These are phyloP conservation scores for Solanum hybrid DNA, from an alignment of 305 asterid genomes.

Conservation along the genomic window DNA sequence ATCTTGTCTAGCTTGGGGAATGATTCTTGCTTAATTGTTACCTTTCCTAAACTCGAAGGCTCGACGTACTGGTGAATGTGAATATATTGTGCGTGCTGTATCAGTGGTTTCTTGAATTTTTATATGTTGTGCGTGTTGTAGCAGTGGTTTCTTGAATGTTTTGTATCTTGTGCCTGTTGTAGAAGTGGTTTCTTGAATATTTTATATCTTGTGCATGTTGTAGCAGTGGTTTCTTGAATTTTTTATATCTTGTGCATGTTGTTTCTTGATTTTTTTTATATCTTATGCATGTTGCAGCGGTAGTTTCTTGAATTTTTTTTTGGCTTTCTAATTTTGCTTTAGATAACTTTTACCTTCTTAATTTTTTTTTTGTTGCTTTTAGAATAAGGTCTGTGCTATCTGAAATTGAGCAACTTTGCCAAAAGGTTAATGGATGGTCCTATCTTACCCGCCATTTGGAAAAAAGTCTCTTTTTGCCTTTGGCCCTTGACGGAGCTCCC, in stretches of 20 bases:
- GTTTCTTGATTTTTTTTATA: background rate
- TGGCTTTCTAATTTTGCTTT: background rate
- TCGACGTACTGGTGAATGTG: background rate
- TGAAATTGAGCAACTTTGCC: background rate
- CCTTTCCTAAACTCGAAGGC: background rate
- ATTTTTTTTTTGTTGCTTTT: background rate
- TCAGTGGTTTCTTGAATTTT: background rate
- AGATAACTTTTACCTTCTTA: background rate
- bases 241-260: background rate
- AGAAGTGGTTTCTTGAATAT: background rate
- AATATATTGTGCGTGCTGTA: background rate
- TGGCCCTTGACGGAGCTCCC: background rate
- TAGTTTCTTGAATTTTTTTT: background rate
- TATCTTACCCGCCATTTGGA: background rate
- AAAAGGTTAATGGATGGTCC: background rate
- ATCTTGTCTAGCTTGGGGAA: background rate
- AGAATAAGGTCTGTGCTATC: background rate
- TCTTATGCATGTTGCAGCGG: background rate
- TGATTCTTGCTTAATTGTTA: background rate
- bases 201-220: background rate
- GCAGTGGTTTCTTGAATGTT: background rate
- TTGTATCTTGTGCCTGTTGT: background rate
- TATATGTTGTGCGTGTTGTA: background rate
- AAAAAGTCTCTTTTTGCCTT: background rate
- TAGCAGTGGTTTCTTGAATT: background rate